Conservation (phyloP, 2,329 filamentous ascomycete species). For the Onygena corvina region DNA sequence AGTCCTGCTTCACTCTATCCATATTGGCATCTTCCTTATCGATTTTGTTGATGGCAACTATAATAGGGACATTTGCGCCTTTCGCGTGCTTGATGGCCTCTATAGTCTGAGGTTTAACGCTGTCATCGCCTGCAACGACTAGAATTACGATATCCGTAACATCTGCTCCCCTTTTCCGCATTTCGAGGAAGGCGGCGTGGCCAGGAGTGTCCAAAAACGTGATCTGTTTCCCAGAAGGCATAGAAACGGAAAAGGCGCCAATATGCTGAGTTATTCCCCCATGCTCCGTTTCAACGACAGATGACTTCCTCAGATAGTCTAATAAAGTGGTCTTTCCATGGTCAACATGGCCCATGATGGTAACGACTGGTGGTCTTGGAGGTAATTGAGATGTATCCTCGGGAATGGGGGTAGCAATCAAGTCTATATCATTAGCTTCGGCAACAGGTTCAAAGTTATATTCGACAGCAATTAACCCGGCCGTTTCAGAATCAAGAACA, state of each 20-base stretch:
- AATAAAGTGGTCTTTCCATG: conserved; percentile 96
- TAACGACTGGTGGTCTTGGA: conserved; percentile 77
- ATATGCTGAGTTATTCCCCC: conserved; percentile 98
- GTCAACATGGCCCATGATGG: conserved; percentile 98
- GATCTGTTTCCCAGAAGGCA: conserved; percentile 77
- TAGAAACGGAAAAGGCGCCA: conserved; percentile 83
- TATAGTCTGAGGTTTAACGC: conserved; percentile 91
- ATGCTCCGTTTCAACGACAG: conserved; percentile 79
- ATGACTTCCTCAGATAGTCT: conserved; percentile 86
- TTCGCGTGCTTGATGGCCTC: conserved; percentile 93
- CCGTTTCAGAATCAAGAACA: conserved; percentile 80
- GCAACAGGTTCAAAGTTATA: conserved; percentile 83
- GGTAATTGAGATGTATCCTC: conserved; percentile 59
- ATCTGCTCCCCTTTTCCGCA: conserved; percentile 89
- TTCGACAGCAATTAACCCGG: conserved; percentile 78
- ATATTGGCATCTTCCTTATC: conserved; percentile 75
- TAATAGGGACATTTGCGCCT: conserved; percentile 77
- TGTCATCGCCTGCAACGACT: conserved; percentile 92
- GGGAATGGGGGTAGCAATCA: conserved; percentile 56
- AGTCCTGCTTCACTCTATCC: conserved; percentile 76
- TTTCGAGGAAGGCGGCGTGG: conserved; percentile 87
- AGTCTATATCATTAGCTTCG: conserved; percentile 54
- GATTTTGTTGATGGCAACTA: conserved; percentile 95
- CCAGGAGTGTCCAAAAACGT: conserved; percentile 96
- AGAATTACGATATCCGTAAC: conserved; percentile 95